These are phyloP conservation scores for Blastocladiella emersonii DNA, from an alignment of 371 early-diverging fungal genomes.

Conservation along the genomic window DNA sequence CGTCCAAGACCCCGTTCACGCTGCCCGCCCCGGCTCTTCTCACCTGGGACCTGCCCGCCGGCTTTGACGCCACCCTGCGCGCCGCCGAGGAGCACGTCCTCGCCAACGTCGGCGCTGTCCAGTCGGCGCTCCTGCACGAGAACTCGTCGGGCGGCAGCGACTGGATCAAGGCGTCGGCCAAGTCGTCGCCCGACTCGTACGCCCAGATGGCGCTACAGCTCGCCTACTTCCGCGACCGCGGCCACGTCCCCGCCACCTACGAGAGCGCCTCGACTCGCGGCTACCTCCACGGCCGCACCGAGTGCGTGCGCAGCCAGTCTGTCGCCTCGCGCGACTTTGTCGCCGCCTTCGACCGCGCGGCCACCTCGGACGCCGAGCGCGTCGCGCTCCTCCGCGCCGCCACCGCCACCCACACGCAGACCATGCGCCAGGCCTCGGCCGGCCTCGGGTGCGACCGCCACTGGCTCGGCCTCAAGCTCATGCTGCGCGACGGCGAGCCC, in stretches of 20 bases:
- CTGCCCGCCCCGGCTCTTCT: slow-evolving; percentile 39
- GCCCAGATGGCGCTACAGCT: slow-evolving; percentile 69
- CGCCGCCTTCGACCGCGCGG: slow-evolving; percentile 39
- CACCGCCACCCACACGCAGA: slow-evolving; percentile 38
- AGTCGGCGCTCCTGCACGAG: slow-evolving; percentile 53
- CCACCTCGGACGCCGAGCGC: slow-evolving; percentile 39
- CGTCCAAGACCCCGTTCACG: slow-evolving; percentile 10
- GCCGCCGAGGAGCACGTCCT: slow-evolving; percentile 45
- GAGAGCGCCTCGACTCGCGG: slow-evolving; percentile 62
- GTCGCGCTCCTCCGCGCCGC: slow-evolving; percentile 43
- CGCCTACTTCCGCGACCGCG: slow-evolving; percentile 49
- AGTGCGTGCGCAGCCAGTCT: slow-evolving; percentile 60
- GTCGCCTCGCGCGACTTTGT: slow-evolving; percentile 50
- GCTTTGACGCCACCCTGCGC: slow-evolving; percentile 30
- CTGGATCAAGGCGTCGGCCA: slow-evolving; percentile 59
- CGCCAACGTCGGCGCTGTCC: slow-evolving; percentile 49
- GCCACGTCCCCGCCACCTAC: slow-evolving; percentile 48
- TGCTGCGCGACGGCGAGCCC: slow-evolving; percentile 37
- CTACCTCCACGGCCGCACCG: slow-evolving; percentile 73
- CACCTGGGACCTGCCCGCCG: slow-evolving; percentile 41
- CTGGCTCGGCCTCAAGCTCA: slow-evolving; percentile 51
- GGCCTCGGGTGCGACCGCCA: slow-evolving; percentile 74
- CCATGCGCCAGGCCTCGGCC: slow-evolving; percentile 46
- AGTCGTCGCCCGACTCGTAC: slow-evolving; percentile 58
- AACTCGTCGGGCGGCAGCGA: slow-evolving; percentile 51